Base-by-base conservation (phyloP, 176 grass and related monocot genomes). In the Poa annua region DNA sequence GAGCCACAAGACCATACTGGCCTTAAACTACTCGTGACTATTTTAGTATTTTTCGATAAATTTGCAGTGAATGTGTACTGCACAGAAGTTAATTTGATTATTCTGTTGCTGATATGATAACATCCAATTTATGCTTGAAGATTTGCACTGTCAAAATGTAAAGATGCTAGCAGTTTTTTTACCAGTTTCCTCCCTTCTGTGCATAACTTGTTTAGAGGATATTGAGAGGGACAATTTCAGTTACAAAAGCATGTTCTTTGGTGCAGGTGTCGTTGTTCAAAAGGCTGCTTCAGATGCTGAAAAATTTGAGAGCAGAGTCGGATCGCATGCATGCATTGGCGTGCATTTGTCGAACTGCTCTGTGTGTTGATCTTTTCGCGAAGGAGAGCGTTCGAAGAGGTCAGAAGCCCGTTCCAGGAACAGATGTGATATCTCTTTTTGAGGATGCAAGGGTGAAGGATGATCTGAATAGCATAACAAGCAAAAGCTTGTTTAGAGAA, bases 301-400 rank as follows among this genome's bases (percentile, higher is more conserved):
- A 93, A 85, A 99, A 96, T 71, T 83, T 99, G 73, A 94, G 96
- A 85, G 96, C 96, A 49, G 96, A 99, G 60, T 96, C 96, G 75
- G 96, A 99, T 81, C 87, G 91, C 42, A 99, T 99, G 96, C 89
- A 99, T 84, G 93, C 96, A 72, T 75, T 96, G 80, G 96, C 96
- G 57, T 99, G 96, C 65, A 99, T 99, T 88, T 93, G 91, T 63
- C 91, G 91, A 63, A 96, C 96, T 24, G 93, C 96, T 29, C 93
- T 99, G 67, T 96, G 96, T 88, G 96, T 99, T 71, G 96, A 99
- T 91, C 96, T 99, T 88, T 99, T 99, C 84, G 96, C 93, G 61
- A 99, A 99, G 85, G 93, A 96, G 85, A 99, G 96, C 80, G 93
- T 89, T 13, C 86, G 96, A 77, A 91, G 96, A 91, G 93, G 96